Evolutionary conservation across 2,329 filamentous ascomycete genomes (phyloP), one percentile per base, ranked within the genome.

Genomic region (Cadophora sp.): DNA sequence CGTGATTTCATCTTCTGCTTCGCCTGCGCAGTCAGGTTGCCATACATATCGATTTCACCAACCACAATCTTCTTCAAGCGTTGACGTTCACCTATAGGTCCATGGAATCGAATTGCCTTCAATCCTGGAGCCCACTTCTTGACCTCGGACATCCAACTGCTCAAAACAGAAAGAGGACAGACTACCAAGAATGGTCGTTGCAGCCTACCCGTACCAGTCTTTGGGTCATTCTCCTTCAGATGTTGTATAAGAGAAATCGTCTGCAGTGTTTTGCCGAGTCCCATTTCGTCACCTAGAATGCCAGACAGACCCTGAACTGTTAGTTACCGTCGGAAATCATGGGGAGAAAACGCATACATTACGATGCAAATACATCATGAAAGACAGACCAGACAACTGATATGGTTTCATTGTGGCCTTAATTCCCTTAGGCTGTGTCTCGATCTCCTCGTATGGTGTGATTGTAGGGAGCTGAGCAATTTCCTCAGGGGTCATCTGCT

Each of bases 341-440:
- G 33, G 16, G 13, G n/a, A 30, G 47, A 33, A 27, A 59, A 4
- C 59, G n/a, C n/a, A 50, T 64, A 69, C 73, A 66, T 83, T 83
- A 2, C 78, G 73, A 68, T 82, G 78, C 64, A 83, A 78, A 68
- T 83, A 80, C 0, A 83, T 72, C 8, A 85, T 78, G 71, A 84
- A 85, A 0, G 81, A 83, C 0, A 85, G 75, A 0, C 83, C 84
- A 3, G 81, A 79, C 0, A 85, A 72, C 66, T 85, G 84, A 56
- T 85, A 84, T 3, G 82, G 79, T 70, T 85, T 85, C 76, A 85
- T 82, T 0, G 72, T 79, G 0, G 85, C 85, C 1, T 73, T 82
- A 14, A 87, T 80, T 7, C 75, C 75, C 13, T 59, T 56, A 1
- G 76, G 74, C 47, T 77, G 75, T 11, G 45, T 58, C 30, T 70